Base-by-base conservation (phyloP, 768 basidiomycete genomes). In the Auriscalpium vulgare region DNA sequence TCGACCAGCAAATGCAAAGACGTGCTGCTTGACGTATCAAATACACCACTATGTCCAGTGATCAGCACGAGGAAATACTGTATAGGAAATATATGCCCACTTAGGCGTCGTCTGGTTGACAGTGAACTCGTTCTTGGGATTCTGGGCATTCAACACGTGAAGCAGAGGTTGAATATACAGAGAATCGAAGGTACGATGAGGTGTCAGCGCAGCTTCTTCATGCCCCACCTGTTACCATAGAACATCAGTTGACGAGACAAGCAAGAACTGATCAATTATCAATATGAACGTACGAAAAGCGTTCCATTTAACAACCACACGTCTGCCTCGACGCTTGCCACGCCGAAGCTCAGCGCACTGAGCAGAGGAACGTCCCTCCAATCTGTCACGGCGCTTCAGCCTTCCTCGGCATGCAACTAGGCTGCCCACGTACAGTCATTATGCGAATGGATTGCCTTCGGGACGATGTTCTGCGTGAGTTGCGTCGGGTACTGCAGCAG, bases 281-380 rank as follows among this genome's bases (percentile, higher is more conserved):
- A 44, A 53, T 13, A 3, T 43, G 9, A n/a, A 69, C 72, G 54
- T 56, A 76, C 78, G 53, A 71, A 71, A 13, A 81, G 69, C 10
- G 73, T 72, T n/a, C 70, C 73, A 53, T 75, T 69, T 19, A 77
- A 59, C 8, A 75, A 65, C 73, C 72, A 79, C 16, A 81, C 77
- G 62, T 81, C 79, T 3, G 80, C 80, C 63, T 81, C 79, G 10
- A 80, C 77, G 59, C 78, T 80, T 14, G 68, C 65, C 13, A 79
- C 77, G 1, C 78, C 78, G 21, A 74, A 66, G 60, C 77, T 79
- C 4, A 81, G 59, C 9, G 78, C 78, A 6, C 73, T 72, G 10
- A 79, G 65, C 19, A 80, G 66, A 5, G 79, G 77, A 8, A 78
- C 77, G 58, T 80, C 75, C 17, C 78, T 70, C 77, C 78, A 79